phyloP scores from a whole-genome alignment of 805 yeast genomes.

The Candida morakotiae region DNA sequence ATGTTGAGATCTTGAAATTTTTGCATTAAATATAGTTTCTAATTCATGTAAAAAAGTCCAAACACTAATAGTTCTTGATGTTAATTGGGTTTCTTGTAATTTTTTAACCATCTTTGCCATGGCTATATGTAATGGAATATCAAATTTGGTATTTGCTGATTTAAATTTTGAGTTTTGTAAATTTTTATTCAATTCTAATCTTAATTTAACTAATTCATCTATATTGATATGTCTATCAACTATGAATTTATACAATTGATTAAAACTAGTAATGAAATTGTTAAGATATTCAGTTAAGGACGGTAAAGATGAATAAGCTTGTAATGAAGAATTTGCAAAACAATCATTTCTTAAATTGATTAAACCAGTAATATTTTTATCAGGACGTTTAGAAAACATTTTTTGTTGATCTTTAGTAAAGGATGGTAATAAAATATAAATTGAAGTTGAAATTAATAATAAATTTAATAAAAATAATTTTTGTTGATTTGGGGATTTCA shows the following conservation, averaged over 20 bases:
- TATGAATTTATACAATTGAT: constrained; percentile 17
- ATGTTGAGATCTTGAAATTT: constrained; percentile 75
- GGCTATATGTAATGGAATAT: constrained; percentile 53
- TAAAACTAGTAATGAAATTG: constrained; percentile 27
- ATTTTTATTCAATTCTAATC: constrained; percentile 7
- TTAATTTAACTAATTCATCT: constrained; percentile 10
- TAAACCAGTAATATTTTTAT: constrained; percentile 76
- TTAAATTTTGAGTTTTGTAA: constrained; percentile 16
- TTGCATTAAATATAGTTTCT: constrained; percentile 68
- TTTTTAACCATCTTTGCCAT: constrained; percentile 48
- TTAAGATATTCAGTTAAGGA: constrained; percentile 56
- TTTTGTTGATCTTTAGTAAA: constrained; percentile 3
- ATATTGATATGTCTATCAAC: constrained; percentile 16
- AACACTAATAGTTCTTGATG: constrained; percentile 57
- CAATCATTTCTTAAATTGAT: constrained; percentile 84
- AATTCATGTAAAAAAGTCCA: constrained; percentile 75
- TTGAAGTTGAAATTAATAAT: constrained; percentile 10
- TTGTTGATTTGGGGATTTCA: constrained; percentile 9
- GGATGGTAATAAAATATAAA: constrained; percentile 14
- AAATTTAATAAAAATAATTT: constrained; percentile 10
- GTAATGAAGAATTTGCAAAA: constrained; percentile 86
- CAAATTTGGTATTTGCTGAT: constrained; percentile 20
- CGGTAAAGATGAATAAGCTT: constrained; percentile 66
- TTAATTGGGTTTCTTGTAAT: constrained; percentile 59
- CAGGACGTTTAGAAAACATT: constrained; percentile 56